A percentile compares a stretch with the other conserved stretches of the same genome.
Evolutionary conservation across 768 basidiomycete genomes (phyloP).

Genomic region (Leccinum variicolor): DNA sequence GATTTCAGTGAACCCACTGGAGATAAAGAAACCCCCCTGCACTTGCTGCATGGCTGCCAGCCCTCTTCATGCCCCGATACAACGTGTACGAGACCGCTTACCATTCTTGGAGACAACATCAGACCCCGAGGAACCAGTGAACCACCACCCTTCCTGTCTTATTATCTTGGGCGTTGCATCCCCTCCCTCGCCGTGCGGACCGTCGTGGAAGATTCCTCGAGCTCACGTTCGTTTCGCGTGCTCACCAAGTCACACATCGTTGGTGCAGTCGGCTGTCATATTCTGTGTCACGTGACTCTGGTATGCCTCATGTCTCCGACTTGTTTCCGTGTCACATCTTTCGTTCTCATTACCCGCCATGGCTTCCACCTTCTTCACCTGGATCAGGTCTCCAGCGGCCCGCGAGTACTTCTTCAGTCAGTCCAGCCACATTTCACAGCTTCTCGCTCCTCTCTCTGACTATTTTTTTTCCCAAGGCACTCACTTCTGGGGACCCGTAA

Average conservation of each 20-base stretch:
- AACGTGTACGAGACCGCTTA: constrained; percentile 25
- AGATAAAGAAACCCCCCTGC: constrained; percentile 11
- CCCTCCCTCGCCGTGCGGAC: not conserved
- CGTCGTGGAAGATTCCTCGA: not conserved
- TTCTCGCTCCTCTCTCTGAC: constrained; percentile 15
- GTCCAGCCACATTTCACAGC: constrained; percentile 29
- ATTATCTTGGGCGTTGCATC: not conserved
- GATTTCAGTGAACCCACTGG: not conserved
- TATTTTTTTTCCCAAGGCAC: constrained; percentile 55
- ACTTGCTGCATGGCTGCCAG: constrained; percentile 22
- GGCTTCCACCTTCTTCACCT: constrained; percentile 83
- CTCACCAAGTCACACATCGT: not conserved
- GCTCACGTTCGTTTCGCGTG: not conserved
- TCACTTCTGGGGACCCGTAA: constrained; percentile 96
- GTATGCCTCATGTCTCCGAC: not conserved
- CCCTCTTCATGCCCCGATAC: constrained; percentile 7
- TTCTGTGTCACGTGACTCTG: constrained; percentile 10
- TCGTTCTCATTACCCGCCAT: constrained; percentile 36
- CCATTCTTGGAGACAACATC: constrained; percentile 33
- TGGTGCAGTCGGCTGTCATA: not conserved
- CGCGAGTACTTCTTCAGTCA: constrained; percentile 93
- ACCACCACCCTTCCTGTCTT: not conserved
- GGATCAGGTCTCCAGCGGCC: constrained; percentile 89
- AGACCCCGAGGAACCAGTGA: not conserved
- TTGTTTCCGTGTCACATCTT: not conserved